Conservation (phyloP, 352 stramenopile genomes). For the Thraustochytrium striatum region DNA sequence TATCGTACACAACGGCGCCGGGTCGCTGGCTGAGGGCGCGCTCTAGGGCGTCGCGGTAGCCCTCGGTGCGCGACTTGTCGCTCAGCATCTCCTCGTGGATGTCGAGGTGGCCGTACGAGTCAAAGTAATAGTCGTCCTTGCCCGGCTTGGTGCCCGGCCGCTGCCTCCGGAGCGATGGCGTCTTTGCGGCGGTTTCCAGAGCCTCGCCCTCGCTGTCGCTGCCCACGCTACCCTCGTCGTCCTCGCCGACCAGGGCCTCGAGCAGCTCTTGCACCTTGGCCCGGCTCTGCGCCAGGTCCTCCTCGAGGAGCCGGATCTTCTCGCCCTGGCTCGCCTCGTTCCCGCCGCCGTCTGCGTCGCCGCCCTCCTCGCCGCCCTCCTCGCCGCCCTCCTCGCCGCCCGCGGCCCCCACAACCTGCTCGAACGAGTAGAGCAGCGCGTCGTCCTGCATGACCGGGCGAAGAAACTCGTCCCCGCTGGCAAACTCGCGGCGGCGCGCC, state of each 20-base stretch:
- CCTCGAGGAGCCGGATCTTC: slow-evolving; percentile 34
- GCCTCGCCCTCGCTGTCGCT: neutral
- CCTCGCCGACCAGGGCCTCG: neutral
- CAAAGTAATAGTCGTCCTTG: slow-evolving; percentile 68
- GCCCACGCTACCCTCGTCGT: neutral
- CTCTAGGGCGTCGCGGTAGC: slow-evolving; percentile 55
- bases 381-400: neutral
- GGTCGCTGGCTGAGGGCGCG: neutral
- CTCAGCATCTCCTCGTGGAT: slow-evolving; percentile 56
- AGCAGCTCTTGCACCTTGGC: slow-evolving; percentile 45
- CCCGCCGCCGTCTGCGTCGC: neutral
- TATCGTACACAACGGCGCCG: slow-evolving; percentile 55
- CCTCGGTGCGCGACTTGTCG: slow-evolving; percentile 56
- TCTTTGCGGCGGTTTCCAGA: neutral
- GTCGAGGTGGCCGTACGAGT: slow-evolving; percentile 76
- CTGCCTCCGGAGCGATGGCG: too few relatives aligned
- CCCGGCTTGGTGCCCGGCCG: neutral
- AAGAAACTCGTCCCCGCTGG: slow-evolving; percentile 19
- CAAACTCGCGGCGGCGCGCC: neutral
- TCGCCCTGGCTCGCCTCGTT: neutral
- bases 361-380: neutral
- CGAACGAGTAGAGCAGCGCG: slow-evolving; percentile 28
- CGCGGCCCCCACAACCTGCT: neutral
- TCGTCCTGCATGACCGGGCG: slow-evolving; percentile 25
- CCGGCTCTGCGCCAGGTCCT: slow-evolving; percentile 18